Conservation (phyloP, 2,329 filamentous ascomycete species). For the Diaporthe vexans region DNA sequence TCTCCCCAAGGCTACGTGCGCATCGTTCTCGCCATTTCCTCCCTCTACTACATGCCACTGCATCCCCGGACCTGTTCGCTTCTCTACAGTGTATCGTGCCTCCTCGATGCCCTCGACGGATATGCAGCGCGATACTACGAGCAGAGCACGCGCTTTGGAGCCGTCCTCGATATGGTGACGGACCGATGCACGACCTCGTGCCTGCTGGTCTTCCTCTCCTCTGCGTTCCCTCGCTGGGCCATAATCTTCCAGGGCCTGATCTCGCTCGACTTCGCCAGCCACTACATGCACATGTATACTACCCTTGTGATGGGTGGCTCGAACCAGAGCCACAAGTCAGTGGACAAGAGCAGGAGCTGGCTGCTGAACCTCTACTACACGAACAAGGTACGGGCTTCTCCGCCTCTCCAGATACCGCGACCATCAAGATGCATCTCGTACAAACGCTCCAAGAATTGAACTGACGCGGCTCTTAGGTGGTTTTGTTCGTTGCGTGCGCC, state of each 20-base stretch:
- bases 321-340: conserved; percentile 90
- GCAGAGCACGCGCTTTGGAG: conserved; percentile 95
- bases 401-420: not conserved
- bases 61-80: conserved; percentile 96
- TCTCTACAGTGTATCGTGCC: conserved; percentile 92
- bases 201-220: conserved; percentile 92
- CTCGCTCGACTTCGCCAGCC: conserved; percentile 91
- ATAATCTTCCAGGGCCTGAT: conserved; percentile 96
- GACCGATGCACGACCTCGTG: conserved; percentile 97
- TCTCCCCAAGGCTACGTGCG: conserved; percentile 76
- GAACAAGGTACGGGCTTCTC: conserved; percentile 79
- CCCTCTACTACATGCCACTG: conserved; percentile 98
- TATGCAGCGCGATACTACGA: conserved; percentile 90
- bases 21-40: conserved; percentile 86
- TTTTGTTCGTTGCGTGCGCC: conserved; percentile 91
- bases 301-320: conserved; percentile 89
- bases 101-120: conserved; percentile 95
- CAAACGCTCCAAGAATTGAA: conserved; percentile 28
- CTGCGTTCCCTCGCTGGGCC: conserved; percentile 93
- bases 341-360: conserved; percentile 89
- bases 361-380: conserved; percentile 96
- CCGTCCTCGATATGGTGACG: conserved; percentile 98
- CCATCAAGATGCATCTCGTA: not conserved
- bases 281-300: conserved; percentile 99
- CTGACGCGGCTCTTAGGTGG: conserved; percentile 69